Evolutionary conservation across 2,329 filamentous ascomycete genomes (phyloP), one percentile per base, ranked within the genome.

Genomic region (Curvularia eragrostidis): DNA sequence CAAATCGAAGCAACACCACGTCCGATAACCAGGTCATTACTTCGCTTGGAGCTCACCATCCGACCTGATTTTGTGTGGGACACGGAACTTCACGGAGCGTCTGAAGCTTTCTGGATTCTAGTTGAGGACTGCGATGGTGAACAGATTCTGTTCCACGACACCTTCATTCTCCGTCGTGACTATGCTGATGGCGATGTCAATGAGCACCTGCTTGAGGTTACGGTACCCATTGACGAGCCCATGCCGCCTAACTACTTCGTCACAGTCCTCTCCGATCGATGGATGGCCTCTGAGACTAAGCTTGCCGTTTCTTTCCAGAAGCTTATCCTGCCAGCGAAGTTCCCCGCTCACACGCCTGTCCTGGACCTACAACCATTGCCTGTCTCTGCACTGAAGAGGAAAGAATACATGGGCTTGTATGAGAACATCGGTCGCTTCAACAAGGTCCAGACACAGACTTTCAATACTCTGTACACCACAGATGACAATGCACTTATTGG

Each of bases 221-320:
- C 94, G 0, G 94, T 98, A 3, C 91, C 95, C 0, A 96, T 99
- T 66, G 93, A 92, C 0, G 95, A 99, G 67, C 96, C 96, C 0
- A 96, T 98, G 91, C 95, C 95, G 13, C 95, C 96, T 0, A 96
- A 99, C 77, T 99, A 99, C 80, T 99, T 99, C 79, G 92, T 99
- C 69, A 95, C 93, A 0, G 86, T 99, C 38, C 81, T 97, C 19
- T 98, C 94, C 3, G 95, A 99, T 76, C 85, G 95, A 66, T 99
- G 95, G 95, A 97, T 99, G 92, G 92, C 97, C 74, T 92, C 94
- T 0, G 93, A 99, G 79, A 97, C 93, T 1, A 93, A 93, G 73
- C 82, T 99, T 52, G 90, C 94, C 0, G 90, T 99, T 1, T 94
- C 93, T 0, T 98, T 99, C 81, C 91, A 96, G 75, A 97, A 97